phyloP scores from a whole-genome alignment of 2,329 filamentous ascomycete species.

The Aspergillus alliaceus region DNA sequence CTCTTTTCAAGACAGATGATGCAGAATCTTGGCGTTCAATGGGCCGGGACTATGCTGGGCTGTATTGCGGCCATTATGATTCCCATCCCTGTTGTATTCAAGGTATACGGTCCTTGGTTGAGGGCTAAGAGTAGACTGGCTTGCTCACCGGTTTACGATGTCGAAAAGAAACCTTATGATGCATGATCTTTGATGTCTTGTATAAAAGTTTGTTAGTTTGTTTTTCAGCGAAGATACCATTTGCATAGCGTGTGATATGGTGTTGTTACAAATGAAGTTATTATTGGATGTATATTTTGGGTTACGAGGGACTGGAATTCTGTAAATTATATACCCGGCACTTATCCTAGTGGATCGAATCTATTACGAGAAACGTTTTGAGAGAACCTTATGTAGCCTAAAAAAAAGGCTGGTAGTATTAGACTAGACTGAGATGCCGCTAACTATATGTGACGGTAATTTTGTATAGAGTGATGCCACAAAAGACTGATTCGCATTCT shows the following conservation, averaged over 20 bases:
- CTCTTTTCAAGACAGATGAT: conserved; percentile 25
- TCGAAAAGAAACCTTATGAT: conserved; percentile 10
- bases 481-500: no score
- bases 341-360: no score
- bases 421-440: no score
- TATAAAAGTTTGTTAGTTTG: background rate
- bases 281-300: no score
- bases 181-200: background rate
- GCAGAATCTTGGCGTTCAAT: conserved; percentile 37
- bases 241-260: conserved; percentile 1
- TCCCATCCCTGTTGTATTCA: conserved; percentile 38
- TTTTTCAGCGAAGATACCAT: conserved; percentile 7
- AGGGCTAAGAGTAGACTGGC: conserved; percentile 29
- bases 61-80: conserved; percentile 37
- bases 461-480: no score
- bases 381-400: no score
- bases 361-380: no score
- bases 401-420: no score
- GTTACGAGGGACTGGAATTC: no score
- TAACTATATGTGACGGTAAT: no score
- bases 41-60: conserved; percentile 41
- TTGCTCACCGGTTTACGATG: conserved; percentile 11
- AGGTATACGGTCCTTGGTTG: conserved; percentile 31
- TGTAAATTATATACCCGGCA: no score
- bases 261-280: background rate